A percentile compares a stretch with the other conserved stretches of the same genome.
Conservation (phyloP, 768 basidiomycete genomes). For the Clitopilus passeckerianus region DNA sequence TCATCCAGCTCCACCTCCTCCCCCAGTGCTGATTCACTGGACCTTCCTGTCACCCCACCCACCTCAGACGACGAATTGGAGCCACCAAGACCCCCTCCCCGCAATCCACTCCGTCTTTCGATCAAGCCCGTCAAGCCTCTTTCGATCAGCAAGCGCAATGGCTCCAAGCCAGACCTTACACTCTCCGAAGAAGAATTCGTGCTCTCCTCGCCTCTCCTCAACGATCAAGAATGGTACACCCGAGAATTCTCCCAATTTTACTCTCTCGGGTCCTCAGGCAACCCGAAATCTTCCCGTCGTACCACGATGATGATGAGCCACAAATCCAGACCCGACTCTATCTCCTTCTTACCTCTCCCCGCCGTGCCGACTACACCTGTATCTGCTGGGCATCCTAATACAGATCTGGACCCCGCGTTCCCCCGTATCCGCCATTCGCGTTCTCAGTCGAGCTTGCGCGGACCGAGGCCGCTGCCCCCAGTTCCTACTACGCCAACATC, state of each 20-base stretch:
- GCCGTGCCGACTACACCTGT: not conserved
- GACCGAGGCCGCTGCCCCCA: not conserved
- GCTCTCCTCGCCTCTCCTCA: not conserved
- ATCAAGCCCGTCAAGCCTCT: not conserved
- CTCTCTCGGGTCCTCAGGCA: not conserved
- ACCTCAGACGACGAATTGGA: not conserved
- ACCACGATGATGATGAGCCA: not conserved
- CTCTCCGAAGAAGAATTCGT: not conserved
- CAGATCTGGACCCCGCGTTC: not conserved
- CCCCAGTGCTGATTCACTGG: not conserved
- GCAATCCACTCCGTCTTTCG: not conserved
- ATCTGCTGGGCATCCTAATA: not conserved
- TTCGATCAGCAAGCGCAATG: not conserved
- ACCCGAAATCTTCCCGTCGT: not conserved
- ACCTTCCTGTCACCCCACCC: not conserved
- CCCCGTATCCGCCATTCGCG: not conserved
- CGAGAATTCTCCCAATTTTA: not conserved
- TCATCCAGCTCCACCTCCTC: not conserved
- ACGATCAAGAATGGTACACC: not conserved
- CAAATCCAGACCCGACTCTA: not conserved
- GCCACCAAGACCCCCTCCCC: not conserved
- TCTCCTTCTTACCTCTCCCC: not conserved
- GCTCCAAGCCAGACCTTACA: not conserved
- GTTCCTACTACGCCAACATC: not conserved
- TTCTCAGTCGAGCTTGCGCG: not conserved